Conservation (phyloP, 2,329 filamentous ascomycete genomes). For the Ceratocystis harringtonii region DNA sequence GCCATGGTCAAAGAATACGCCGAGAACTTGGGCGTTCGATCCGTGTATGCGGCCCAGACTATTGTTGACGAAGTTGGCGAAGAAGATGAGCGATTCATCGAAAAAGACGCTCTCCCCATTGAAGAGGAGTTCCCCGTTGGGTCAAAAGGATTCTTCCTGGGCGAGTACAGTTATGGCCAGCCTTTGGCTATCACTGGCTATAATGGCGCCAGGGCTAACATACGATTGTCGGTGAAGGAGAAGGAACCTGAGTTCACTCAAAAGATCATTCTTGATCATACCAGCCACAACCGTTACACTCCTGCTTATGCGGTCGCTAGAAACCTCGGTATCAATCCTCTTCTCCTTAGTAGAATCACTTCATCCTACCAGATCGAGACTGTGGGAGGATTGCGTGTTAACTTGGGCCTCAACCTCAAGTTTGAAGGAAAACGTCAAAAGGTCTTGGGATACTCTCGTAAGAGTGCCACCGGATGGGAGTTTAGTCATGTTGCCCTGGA, state of each 20-base stretch:
- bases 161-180: constrained; percentile 81
- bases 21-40: constrained; percentile 69
- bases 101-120: constrained; percentile 72
- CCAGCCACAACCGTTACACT: constrained; percentile 58
- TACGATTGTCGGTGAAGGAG: constrained; percentile 58
- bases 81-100: constrained; percentile 84
- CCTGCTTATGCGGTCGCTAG: constrained; percentile 83
- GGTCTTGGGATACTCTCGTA: constrained; percentile 87
- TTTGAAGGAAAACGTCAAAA: constrained; percentile 94
- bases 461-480: constrained; percentile 79
- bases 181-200: constrained; percentile 74
- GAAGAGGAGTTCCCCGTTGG: constrained; percentile 80
- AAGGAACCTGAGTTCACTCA: constrained; percentile 72
- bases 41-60: constrained; percentile 79
- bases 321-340: constrained; percentile 63
- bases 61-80: constrained; percentile 82
- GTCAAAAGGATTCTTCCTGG: constrained; percentile 80
- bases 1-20: constrained; percentile 88
- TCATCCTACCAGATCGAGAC: constrained; percentile 75
- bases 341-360: constrained; percentile 89
- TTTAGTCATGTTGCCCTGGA: constrained; percentile 75
- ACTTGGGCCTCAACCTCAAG: constrained; percentile 88
- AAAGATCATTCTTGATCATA: constrained; percentile 54
- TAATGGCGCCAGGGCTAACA: constrained; percentile 56
- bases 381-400: constrained; percentile 68